Conservation (phyloP, 306 rosid genomes). For the Boehmeria nivea region DNA sequence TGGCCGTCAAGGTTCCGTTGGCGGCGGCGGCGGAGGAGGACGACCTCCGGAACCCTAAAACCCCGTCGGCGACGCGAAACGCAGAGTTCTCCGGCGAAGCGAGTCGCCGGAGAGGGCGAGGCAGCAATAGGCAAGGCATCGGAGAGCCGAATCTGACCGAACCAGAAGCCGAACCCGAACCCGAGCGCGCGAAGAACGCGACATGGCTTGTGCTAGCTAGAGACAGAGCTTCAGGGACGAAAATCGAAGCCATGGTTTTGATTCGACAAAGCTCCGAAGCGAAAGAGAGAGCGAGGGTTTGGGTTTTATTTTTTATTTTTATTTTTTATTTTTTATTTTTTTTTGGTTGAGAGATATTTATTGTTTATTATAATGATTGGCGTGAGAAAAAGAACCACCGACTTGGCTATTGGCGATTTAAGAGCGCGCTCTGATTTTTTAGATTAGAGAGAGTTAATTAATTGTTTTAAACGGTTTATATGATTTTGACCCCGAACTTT, state of each 20-base stretch:
- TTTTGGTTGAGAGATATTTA: not conserved
- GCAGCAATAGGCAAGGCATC: slow-evolving; percentile 19
- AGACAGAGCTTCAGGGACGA: slow-evolving; percentile 20
- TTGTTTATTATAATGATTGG: not conserved
- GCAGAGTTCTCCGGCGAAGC: slow-evolving; percentile 13
- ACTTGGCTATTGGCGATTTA: not conserved
- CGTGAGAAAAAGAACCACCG: not conserved
- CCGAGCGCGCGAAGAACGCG: not conserved
- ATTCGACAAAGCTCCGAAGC: slow-evolving; percentile 1
- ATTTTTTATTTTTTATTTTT: too few relatives aligned
- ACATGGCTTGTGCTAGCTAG: slow-evolving; percentile 12
- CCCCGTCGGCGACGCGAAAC: slow-evolving; percentile 20
- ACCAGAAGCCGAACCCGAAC: not conserved
- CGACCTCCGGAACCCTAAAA: slow-evolving; percentile 29
- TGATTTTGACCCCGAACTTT: too few relatives aligned
- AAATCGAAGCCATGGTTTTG: slow-evolving; percentile 43
- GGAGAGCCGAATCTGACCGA: slow-evolving; percentile 13
- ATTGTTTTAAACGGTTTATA: too few relatives aligned
- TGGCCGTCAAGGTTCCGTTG: slow-evolving; percentile 44
- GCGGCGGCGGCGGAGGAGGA: slow-evolving; percentile 22
- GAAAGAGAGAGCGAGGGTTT: not conserved
- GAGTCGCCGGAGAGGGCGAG: slow-evolving; percentile 19
- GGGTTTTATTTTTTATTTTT: too few relatives aligned
- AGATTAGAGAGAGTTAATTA: too few relatives aligned
- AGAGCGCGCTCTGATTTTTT: too few relatives aligned